These are phyloP conservation scores for Cercophora samala DNA, from an alignment of 495 filamentous ascomycete genomes.

Conservation along the genomic window DNA sequence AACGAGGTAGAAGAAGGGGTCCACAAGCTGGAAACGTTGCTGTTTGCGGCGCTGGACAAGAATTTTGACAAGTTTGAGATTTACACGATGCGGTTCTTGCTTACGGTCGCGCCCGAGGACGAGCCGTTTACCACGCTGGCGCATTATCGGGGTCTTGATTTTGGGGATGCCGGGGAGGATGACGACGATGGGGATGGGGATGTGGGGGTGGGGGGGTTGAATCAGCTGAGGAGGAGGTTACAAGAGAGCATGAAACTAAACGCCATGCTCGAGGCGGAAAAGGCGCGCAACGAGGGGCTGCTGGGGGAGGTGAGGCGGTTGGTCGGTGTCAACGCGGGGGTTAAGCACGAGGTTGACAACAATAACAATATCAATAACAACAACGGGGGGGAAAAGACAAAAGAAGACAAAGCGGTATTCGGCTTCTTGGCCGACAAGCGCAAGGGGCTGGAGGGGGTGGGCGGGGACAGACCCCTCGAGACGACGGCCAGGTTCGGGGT, in stretches of 20 bases:
- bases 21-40: conserved; percentile 90
- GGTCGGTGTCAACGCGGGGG: conserved; percentile 26
- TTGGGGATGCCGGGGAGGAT: conserved; percentile 15
- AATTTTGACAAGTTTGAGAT: conserved; percentile 97
- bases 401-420: conserved; percentile 41
- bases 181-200: neutral
- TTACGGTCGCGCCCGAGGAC: conserved; percentile 68
- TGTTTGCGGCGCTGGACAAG: conserved; percentile 91
- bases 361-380: neutral
- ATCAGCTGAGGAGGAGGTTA: conserved; percentile 68
- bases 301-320: conserved; percentile 63
- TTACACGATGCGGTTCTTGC: conserved; percentile 82
- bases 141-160: conserved; percentile 69
- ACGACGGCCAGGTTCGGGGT: conserved; percentile 77
- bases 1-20: conserved; percentile 85
- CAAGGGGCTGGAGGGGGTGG: conserved; percentile 38
- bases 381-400: conserved; percentile 31
- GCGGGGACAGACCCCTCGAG: conserved; percentile 52
- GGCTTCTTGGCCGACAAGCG: conserved; percentile 49
- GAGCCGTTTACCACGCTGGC: conserved; percentile 72
- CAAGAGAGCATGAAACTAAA: conserved; percentile 80
- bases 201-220: conserved; percentile 56
- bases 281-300: conserved; percentile 68
- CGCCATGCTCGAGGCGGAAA: conserved; percentile 67
- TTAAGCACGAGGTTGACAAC: neutral